phyloP scores from a whole-genome alignment of 352 stramenopile species.

The Salisapilia sapeloensis region DNA sequence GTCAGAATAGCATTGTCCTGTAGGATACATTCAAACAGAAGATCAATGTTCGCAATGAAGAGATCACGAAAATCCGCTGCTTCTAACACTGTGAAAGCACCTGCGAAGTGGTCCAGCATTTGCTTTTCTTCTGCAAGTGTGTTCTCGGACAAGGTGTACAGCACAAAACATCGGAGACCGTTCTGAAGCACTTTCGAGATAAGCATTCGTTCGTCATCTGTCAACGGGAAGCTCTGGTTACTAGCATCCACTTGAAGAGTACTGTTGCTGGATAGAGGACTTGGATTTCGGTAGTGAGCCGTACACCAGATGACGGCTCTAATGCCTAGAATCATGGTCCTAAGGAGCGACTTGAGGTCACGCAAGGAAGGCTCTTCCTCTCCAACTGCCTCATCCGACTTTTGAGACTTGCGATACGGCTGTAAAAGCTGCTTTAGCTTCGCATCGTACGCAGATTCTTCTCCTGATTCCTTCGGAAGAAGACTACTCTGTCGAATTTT shows the following conservation, averaged over 20 bases:
- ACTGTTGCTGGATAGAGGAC: no score
- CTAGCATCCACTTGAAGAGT: constrained; percentile 2
- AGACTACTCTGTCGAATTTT: constrained; percentile 76
- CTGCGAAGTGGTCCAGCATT: constrained; percentile 93
- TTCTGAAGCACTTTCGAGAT: constrained; percentile 89
- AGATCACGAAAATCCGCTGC: constrained; percentile 86
- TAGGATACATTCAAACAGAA: constrained; percentile 87
- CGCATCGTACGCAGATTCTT: constrained; percentile 50
- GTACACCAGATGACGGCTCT: constrained; percentile 98
- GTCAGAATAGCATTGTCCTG: constrained; percentile 87
- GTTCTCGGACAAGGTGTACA: constrained; percentile 85
- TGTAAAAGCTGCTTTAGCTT: constrained; percentile 49
- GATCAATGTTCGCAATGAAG: constrained; percentile 78
- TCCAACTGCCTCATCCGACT: constrained; percentile 24
- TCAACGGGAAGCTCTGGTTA: constrained; percentile 72
- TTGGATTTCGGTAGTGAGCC: constrained; percentile 82
- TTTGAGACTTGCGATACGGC: constrained; percentile 27
- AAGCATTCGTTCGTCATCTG: constrained; percentile 84
- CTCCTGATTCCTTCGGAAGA: constrained; percentile 28
- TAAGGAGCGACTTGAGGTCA: constrained; percentile 88
- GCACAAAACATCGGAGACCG: constrained; percentile 85
- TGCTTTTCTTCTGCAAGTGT: constrained; percentile 86
- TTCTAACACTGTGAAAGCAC: constrained; percentile 93
- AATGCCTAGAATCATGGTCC: constrained; percentile 95
- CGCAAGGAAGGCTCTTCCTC: constrained; percentile 71